phyloP scores from a whole-genome alignment of 1,284 basidiomycete species.

The Malassezia caprae region DNA sequence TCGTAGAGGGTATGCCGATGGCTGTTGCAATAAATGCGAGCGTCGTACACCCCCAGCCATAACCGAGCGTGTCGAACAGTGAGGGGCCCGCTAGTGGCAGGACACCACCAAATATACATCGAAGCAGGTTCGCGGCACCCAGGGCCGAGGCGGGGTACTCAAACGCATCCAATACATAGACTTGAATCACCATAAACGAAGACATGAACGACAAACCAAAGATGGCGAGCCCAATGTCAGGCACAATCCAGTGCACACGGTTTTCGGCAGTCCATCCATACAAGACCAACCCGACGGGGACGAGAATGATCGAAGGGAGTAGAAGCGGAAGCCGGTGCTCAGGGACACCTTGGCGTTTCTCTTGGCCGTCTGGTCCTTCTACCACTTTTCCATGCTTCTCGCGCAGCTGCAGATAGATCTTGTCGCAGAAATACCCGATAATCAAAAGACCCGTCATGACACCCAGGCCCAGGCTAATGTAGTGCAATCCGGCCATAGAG shows the following conservation, averaged over 20 bases:
- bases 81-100: background rate
- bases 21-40: background rate
- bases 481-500: background rate
- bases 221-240: background rate
- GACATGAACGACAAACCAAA: background rate
- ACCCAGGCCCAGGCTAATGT: background rate
- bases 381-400: background rate
- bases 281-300: background rate
- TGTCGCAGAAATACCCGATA: background rate
- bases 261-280: background rate
- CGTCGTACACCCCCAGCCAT: background rate
- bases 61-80: background rate
- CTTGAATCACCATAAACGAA: background rate
- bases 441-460: background rate
- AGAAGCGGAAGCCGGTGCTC: background rate
- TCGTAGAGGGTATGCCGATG: background rate
- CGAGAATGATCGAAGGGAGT: background rate
- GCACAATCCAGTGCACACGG: background rate
- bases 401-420: background rate
- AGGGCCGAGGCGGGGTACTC: background rate
- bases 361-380: background rate
- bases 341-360: background rate
- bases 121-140: background rate
- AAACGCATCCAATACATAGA: background rate
- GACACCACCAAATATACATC: background rate